Evolutionary conservation across 108 stramenopile species (phyloP).

Genomic region (Craspedostauros australis): DNA sequence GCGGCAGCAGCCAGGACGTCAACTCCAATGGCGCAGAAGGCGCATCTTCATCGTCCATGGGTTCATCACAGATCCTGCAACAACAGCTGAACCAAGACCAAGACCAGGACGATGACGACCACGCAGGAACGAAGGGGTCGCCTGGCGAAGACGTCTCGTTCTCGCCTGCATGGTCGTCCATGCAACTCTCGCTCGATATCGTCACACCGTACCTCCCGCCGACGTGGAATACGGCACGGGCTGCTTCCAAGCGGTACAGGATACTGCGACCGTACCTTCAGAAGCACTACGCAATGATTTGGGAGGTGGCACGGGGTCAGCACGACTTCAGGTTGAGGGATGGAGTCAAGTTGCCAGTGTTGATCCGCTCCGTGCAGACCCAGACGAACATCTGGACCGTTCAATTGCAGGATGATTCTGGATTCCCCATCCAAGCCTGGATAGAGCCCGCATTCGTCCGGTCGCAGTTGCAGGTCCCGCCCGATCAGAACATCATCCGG

Average conservation of each 20-base stretch:
- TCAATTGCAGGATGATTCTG: constrained; percentile 38
- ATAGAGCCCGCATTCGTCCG: constrained; percentile 29
- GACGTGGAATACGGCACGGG: neutral
- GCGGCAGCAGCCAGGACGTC: no score
- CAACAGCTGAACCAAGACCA: constrained; percentile 5
- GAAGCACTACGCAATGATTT: constrained; percentile 4
- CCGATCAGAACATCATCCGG: constrained; percentile 14
- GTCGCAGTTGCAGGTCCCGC: constrained; percentile 14
- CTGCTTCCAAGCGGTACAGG: constrained; percentile 13
- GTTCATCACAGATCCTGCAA: neutral
- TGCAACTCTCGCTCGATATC: constrained; percentile 25
- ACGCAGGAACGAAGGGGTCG: no score
- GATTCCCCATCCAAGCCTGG: constrained; percentile 35
- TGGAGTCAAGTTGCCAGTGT: constrained; percentile 2
- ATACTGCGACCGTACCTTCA: constrained; percentile 24
- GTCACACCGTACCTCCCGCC: constrained; percentile 28
- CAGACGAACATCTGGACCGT: constrained; percentile 33
- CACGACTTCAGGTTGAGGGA: constrained; percentile 1
- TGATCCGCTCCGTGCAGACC: constrained; percentile 23
- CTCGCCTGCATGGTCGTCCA: constrained; percentile 31
- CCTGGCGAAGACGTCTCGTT: constrained; percentile 4
- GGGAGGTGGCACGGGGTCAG: constrained; percentile 16
- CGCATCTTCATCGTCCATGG: neutral
- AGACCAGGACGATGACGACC: neutral
- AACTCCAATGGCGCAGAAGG: neutral